Evolutionary conservation across 108 stramenopile genomes (phyloP), one percentile per base, ranked within the genome.

Genomic region (Cyclotella kingstonii): DNA sequence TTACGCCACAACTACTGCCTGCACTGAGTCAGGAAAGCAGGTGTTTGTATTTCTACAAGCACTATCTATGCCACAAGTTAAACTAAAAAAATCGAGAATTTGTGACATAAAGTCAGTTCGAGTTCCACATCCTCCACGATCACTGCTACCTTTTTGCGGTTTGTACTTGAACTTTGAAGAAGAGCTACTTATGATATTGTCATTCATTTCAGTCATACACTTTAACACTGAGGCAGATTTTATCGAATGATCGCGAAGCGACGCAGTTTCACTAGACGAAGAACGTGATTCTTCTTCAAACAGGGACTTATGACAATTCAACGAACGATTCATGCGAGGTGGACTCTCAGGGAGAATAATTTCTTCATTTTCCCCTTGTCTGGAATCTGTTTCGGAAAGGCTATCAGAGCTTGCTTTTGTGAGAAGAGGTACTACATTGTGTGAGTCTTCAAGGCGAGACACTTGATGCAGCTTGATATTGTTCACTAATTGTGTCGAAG

Each of bases 281-380:
- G 29, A 44, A 17, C 44, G 46, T 3, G 43, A 19, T 10, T 54
- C 53, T 12, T 60, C 58, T 34, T 60, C 21, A 45, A 60, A 60
- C 30, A 60, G 22, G 1, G 58, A 60, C 31, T 44, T 44, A 25
- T 56, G 49, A 38, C 33, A 43, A 5, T 23, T 14, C 10, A 46
- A 4, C 0, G 58, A 60, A 42, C 58, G 58, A 33, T 44, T 60
- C 58, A 60, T 46, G 22, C 44, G 43, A 17, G 58, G 58, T 45
- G 58, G 58, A 60, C 58, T 60, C 27, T 60, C 58, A 21, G 58
- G 58, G 3, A 56, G 55, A 39, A 19, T 27, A 18, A 46, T 19
- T 7, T 9, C 7, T 19, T 60, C 44, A 33, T 44, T 31, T 9
- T 17, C 15, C 11, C 9, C 7, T 36, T 11, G 9, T 15, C 44